phyloP scores from a whole-genome alignment of 805 yeast species.

The Nadsonia fulvescens region DNA sequence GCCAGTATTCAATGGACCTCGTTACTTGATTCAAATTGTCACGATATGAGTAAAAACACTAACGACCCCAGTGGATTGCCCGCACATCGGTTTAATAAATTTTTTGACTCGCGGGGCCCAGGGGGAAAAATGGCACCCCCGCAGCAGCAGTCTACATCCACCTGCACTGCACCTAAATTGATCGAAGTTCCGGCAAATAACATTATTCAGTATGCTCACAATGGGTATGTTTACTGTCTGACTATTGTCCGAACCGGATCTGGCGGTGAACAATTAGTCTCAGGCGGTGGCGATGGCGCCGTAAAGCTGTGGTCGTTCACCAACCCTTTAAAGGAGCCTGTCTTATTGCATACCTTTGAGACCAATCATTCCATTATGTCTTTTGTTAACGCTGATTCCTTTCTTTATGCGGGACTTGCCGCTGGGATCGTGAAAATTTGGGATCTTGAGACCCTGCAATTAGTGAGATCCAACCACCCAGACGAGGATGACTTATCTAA shows the following conservation, averaged over 20 bases:
- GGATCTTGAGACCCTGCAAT: conserved; percentile 73
- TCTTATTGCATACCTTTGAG: conserved; percentile 25
- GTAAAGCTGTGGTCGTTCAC: conserved; percentile 61
- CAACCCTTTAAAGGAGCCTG: conserved; percentile 7
- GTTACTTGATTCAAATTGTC: conserved; percentile 16
- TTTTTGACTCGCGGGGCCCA: conserved; percentile 82
- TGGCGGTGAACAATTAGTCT: conserved; percentile 9
- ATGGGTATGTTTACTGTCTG: conserved; percentile 59
- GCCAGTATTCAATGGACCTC: conserved; percentile 70
- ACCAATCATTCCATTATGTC: conserved; percentile 60
- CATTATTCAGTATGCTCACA: conserved; percentile 67
- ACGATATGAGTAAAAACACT: conserved; percentile 10
- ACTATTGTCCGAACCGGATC: conserved; percentile 2
- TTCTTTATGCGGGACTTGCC: conserved; percentile 66
- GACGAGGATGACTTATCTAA: no score
- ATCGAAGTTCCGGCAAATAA: conserved; percentile 45
- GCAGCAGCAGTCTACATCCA: conserved; percentile 10
- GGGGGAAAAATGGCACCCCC: conserved; percentile 33
- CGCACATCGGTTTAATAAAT: conserved; percentile 56
- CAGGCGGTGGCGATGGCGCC: conserved; percentile 85
- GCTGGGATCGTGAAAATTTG: conserved; percentile 64
- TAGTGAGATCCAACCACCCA: conserved; percentile 20
- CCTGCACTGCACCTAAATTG: conserved; percentile 5
- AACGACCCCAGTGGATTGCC: conserved; percentile 26
- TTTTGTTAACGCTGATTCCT: conserved; percentile 40